phyloP scores from a whole-genome alignment of 164 flowering plant genomes.

The Dillenia turbinata region DNA sequence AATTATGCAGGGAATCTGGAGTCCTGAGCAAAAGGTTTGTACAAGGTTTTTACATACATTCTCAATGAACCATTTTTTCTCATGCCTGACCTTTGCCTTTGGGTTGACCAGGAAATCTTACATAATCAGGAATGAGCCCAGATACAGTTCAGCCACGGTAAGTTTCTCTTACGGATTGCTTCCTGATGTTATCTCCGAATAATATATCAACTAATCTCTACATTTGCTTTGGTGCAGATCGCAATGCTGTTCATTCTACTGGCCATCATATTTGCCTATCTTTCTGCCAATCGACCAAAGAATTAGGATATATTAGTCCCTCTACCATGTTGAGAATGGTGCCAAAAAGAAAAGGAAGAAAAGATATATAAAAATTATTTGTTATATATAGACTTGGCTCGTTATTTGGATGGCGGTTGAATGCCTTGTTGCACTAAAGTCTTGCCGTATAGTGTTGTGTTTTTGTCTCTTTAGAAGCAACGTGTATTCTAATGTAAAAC shows the following conservation, averaged over 20 bases:
- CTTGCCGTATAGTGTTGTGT: too few species aligned
- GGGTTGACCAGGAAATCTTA: slow-evolving; percentile 44
- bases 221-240: slow-evolving; percentile 24
- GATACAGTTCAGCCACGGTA: slow-evolving; percentile 32
- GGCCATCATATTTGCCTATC: slow-evolving; percentile 35
- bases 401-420: too few species aligned
- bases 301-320: too few species aligned
- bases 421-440: too few species aligned
- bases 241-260: slow-evolving; percentile 30
- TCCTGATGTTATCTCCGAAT: background rate
- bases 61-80: background rate
- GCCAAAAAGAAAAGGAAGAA: too few species aligned
- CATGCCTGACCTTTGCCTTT: background rate
- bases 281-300: slow-evolving; percentile 22
- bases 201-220: slow-evolving; percentile 6
- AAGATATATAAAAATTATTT: too few species aligned
- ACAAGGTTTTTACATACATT: background rate
- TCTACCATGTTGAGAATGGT: too few species aligned
- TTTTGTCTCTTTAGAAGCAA: too few species aligned
- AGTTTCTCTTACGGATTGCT: slow-evolving; percentile 5
- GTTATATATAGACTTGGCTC: too few species aligned
- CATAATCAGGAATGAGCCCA: slow-evolving; percentile 27
- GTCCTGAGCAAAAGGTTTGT: slow-evolving; percentile 48
- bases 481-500: too few species aligned
- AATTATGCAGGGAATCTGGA: slow-evolving; percentile 63